Conservation (phyloP, 2,329 filamentous ascomycete genomes). For the Mycosphaerella arachidis region DNA sequence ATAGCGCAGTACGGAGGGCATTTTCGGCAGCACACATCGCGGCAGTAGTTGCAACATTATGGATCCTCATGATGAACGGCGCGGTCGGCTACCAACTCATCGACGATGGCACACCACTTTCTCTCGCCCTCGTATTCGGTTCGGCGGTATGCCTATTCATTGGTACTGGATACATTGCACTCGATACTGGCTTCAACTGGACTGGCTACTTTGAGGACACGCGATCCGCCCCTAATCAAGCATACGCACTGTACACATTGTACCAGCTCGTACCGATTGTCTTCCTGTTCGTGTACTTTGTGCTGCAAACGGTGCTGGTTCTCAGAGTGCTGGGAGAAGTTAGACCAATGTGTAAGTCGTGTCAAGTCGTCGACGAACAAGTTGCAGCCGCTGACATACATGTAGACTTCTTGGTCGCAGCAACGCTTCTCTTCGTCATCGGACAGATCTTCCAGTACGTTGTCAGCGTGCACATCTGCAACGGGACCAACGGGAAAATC, state of each 20-base stretch:
- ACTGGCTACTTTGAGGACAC: constrained; percentile 67
- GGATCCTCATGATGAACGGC: constrained; percentile 57
- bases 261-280: constrained; percentile 87
- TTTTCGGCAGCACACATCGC: constrained; percentile 90
- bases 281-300: constrained; percentile 81
- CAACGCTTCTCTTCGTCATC: constrained; percentile 77
- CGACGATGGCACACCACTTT: constrained; percentile 86
- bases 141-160: constrained; percentile 73
- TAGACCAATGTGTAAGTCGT: constrained; percentile 71
- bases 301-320: constrained; percentile 79
- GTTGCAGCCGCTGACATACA: not conserved
- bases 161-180: constrained; percentile 89
- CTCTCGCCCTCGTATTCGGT: constrained; percentile 66
- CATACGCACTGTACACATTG: constrained; percentile 85
- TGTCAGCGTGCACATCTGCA: constrained; percentile 84
- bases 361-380: not conserved
- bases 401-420: constrained; percentile 66
- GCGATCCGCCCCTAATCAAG: constrained; percentile 52
- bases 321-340: constrained; percentile 79
- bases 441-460: constrained; percentile 97
- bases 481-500: constrained; percentile 76
- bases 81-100: constrained; percentile 88
- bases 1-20: constrained; percentile 64
- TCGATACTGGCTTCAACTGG: constrained; percentile 87
- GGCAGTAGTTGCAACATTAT: constrained; percentile 79